Evolutionary conservation across 1,284 basidiomycete species (phyloP).

Genomic region (Mycosarcoma mackinlayi): DNA sequence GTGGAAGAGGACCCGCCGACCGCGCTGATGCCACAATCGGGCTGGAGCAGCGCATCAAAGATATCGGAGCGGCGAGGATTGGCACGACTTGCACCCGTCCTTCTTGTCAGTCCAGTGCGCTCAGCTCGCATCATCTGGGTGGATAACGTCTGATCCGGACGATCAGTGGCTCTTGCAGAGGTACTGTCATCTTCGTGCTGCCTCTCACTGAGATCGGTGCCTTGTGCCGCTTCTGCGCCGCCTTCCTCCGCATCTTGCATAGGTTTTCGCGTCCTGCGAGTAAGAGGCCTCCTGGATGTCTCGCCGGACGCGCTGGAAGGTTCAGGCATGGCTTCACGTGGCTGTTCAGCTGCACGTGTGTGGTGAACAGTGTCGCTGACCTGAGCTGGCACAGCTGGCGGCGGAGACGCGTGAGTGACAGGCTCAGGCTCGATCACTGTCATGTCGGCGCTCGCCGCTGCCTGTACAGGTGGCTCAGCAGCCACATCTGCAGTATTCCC

Average conservation of each 20-base stretch:
- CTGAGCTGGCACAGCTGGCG: not conserved
- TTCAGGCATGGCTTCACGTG: not conserved
- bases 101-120: conserved; percentile 33
- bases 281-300: conserved; percentile 30
- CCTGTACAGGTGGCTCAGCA: not conserved
- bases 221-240: not conserved
- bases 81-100: conserved; percentile 36
- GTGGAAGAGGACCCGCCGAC: not conserved
- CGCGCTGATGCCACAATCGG: not conserved
- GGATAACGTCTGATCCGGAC: not conserved
- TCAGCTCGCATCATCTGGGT: conserved; percentile 22
- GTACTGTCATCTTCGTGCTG: not conserved
- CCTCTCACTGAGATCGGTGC: not conserved
- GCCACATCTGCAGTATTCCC: not conserved
- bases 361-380: not conserved
- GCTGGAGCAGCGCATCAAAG: conserved; percentile 36
- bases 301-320: conserved; percentile 10
- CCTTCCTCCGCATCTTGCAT: not conserved
- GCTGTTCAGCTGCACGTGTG: not conserved
- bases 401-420: not conserved
- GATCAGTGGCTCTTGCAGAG: not conserved
- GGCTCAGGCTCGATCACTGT: conserved; percentile 1
- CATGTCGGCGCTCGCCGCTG: not conserved
- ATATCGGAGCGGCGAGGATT: conserved; percentile 37
- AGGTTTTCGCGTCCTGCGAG: conserved; percentile 40